Evolutionary conservation across 2,329 filamentous ascomycete genomes (phyloP), one percentile per base, ranked within the genome.

Genomic region (Coniochaeta sp.): DNA sequence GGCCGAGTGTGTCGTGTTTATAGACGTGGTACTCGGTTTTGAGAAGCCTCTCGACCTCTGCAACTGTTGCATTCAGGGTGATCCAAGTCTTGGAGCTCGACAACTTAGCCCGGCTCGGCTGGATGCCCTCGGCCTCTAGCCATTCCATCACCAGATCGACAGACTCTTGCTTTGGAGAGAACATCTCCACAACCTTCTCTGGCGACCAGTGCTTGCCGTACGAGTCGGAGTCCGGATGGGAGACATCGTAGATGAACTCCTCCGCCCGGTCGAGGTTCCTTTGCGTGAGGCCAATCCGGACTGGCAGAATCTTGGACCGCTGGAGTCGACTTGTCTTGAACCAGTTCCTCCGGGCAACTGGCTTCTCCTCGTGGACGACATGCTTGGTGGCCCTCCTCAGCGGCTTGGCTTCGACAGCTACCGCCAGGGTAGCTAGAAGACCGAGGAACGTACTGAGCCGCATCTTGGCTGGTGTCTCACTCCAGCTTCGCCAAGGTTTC

Each of bases 41-140:
- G 56, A 86, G 74, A 19, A 86, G 73, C 22, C 70, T 68, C 68
- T 85, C 82, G 6, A 80, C 76, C 67, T 86, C 79, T 38, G 76
- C 71, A 3, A 79, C 79, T 6, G 80, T 80, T 9, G 81, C 81
- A 60, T 83, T 76, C 66, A 86, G 84, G 12, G 76, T 72, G 22
- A 85, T 67, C 81, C 82, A 85, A 57, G 78, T 78, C 59, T 79
- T 76, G 31, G 79, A 79, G 47, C 76, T 73, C 0, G 82, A 81
- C 50, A 82, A 76, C 44, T 71, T 72, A 50, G 86, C 74, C 5
- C 81, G 76, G 3, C 73, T 72, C 2, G 69, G 67, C 19, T 74
- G 66, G 50, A 87, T 81, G 8, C 84, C 85, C 24, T 78, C 76
- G 6, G 71, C 68, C 22, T 74, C 69, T n/a, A 87, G 75, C 84